These are phyloP conservation scores for Tetrastigma voinierianum DNA, from an alignment of 164 flowering plant genomes.

Conservation along the genomic window DNA sequence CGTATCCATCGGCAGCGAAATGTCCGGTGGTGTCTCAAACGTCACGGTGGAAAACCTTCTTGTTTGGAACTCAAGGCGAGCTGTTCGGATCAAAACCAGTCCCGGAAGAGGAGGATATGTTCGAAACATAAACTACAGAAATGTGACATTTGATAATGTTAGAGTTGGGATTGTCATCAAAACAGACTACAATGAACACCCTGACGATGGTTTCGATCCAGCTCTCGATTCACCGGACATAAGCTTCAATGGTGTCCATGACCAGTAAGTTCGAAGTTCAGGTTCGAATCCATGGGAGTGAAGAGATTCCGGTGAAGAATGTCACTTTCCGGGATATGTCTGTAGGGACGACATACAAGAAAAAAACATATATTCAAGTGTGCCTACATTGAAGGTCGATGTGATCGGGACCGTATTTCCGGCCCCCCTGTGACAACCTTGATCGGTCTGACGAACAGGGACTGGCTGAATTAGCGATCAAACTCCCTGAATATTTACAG, in stretches of 20 bases:
- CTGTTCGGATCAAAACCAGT: slow-evolving; percentile 83
- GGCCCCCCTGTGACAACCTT: slow-evolving; percentile 82
- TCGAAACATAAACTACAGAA: slow-evolving; percentile 61
- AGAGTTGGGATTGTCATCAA: slow-evolving; percentile 89
- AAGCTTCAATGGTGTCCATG: slow-evolving; percentile 69
- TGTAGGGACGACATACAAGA: slow-evolving; percentile 83
- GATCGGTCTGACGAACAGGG: slow-evolving; percentile 75
- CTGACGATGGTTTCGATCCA: slow-evolving; percentile 71
- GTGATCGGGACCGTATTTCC: slow-evolving; percentile 84
- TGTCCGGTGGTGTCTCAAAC: slow-evolving; percentile 96
- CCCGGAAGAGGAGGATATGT: slow-evolving; percentile 89
- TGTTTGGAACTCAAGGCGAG: slow-evolving; percentile 85
- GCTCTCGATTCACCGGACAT: slow-evolving; percentile 56
- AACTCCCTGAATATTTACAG: slow-evolving; percentile 61
- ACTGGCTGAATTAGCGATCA: slow-evolving; percentile 60
- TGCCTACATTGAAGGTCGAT: slow-evolving; percentile 75
- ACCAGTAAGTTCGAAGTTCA: slow-evolving; percentile 93
- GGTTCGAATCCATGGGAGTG: slow-evolving; percentile 86
- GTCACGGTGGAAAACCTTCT: slow-evolving; percentile 77
- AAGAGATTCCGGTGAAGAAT: slow-evolving; percentile 74
- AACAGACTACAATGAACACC: slow-evolving; percentile 94
- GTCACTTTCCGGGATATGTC: slow-evolving; percentile 84
- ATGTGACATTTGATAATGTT: slow-evolving; percentile 72
- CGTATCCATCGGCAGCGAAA: slow-evolving; percentile 95
- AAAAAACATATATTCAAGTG: slow-evolving; percentile 95